Evolutionary conservation across 2,329 filamentous ascomycete genomes (phyloP).

Genomic region (Neonectria sp.): DNA sequence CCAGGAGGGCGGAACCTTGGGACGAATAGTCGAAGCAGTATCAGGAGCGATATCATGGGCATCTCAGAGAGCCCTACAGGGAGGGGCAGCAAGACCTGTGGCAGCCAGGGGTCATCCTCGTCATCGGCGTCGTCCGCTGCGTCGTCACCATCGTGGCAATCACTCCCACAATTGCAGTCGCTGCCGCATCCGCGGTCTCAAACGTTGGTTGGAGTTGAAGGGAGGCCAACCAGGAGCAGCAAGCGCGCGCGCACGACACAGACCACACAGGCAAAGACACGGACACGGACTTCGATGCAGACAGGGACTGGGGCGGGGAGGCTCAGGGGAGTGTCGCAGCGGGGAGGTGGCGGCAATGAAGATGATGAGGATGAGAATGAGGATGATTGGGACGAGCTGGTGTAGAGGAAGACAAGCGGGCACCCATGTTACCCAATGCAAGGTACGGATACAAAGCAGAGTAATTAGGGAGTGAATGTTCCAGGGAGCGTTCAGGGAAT

Average conservation of each 20-base stretch:
- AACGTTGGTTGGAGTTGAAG: not conserved
- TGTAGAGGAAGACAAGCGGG: conserved; percentile 8
- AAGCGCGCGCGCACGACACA: conserved; percentile 37
- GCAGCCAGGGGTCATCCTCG: conserved; percentile 5
- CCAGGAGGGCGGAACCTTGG: conserved; percentile 3
- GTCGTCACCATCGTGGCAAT: conserved; percentile 6
- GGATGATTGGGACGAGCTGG: conserved; percentile 42
- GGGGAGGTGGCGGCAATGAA: conserved; percentile 25
- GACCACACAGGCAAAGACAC: conserved; percentile 21
- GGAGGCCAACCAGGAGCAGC: conserved; percentile 25
- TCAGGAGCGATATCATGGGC: not conserved
- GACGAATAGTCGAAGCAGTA: not conserved
- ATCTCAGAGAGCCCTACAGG: not conserved
- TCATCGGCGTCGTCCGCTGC: conserved; percentile 3
- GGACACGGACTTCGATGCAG: conserved; percentile 25
- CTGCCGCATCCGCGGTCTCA: not conserved
- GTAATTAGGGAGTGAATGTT: not conserved
- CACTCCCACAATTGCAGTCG: not conserved
- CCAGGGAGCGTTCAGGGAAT: too few species aligned
- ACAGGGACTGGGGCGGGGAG: conserved; percentile 28
- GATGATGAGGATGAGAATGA: conserved; percentile 1
- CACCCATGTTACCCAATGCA: not conserved
- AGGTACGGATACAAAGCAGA: not conserved
- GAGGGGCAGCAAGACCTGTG: not conserved
- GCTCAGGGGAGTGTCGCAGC: conserved; percentile 31